Conservation (phyloP, 352 stramenopile genomes). For the Lagenidium sp. region DNA sequence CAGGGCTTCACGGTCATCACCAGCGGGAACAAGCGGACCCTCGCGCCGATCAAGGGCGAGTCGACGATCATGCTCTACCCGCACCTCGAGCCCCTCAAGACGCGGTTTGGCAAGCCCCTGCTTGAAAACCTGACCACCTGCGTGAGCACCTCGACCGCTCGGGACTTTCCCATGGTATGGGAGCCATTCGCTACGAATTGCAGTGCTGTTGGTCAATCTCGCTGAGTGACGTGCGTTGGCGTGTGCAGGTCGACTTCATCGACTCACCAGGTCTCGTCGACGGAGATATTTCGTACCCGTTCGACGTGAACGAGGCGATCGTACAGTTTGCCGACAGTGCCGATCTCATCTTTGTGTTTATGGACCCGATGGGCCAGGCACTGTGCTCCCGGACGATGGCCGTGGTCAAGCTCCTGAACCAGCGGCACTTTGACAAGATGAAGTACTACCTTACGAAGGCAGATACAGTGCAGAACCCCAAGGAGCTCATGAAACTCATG, state of each 20-base stretch:
- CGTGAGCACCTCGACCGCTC: conserved; percentile 43
- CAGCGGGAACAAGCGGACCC: conserved; percentile 37
- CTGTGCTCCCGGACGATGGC: conserved; percentile 64
- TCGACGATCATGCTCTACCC: conserved; percentile 51
- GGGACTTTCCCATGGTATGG: conserved; percentile 31
- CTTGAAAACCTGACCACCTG: conserved; percentile 51
- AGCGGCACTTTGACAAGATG: conserved; percentile 39
- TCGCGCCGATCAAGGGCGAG: conserved; percentile 54
- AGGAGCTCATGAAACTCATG: conserved; percentile 62
- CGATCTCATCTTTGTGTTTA: conserved; percentile 63
- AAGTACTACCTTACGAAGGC: conserved; percentile 64
- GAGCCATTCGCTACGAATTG: no score
- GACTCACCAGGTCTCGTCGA: conserved; percentile 63
- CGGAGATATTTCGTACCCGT: conserved; percentile 58
- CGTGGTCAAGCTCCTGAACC: conserved; percentile 50
- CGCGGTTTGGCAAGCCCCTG: conserved; percentile 46
- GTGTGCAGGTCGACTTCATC: conserved; percentile 47
- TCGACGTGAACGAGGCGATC: conserved; percentile 57
- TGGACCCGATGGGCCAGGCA: conserved; percentile 56
- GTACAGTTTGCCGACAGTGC: conserved; percentile 34
- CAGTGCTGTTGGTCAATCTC: no score
- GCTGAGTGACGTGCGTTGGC: no score
- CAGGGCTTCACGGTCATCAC: conserved; percentile 63
- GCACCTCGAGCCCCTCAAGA: conserved; percentile 37
- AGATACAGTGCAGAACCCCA: conserved; percentile 45